Conservation (phyloP, 140 eudicot species). For the Stevia rebaudiana region DNA sequence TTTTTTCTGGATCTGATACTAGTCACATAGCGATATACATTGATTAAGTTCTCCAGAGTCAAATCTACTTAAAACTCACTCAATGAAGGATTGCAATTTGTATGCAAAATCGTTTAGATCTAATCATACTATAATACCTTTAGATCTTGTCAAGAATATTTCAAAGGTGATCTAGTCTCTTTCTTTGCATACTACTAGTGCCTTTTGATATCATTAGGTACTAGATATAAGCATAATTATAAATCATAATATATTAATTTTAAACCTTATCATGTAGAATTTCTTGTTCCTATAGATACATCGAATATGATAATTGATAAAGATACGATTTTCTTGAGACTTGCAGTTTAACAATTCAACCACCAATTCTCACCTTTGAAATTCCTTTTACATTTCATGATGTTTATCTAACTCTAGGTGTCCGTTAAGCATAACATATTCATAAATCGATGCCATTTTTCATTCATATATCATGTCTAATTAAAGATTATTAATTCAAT, state of each 20-base stretch:
- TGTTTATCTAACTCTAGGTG: not conserved
- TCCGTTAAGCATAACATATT: not conserved
- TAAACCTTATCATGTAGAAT: not conserved
- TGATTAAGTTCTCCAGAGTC: not conserved
- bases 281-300: no score
- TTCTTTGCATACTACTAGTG: not conserved
- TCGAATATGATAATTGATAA: no score
- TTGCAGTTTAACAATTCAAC: not conserved
- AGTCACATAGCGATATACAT: not conserved
- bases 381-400: not conserved
- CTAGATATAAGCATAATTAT: not conserved
- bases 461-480: not conserved
- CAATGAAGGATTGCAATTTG: no score
- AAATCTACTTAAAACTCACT: not conserved
- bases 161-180: no score
- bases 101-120: constrained; percentile 5
- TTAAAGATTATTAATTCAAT: not conserved
- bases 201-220: not conserved
- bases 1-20: not conserved
- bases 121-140: not conserved
- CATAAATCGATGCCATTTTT: not conserved
- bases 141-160: no score
- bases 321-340: not conserved
- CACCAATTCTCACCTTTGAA: not conserved
- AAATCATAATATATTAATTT: not conserved